Conservation (phyloP, 2,329 filamentous ascomycete genomes). For the Paracamarosporium sp. region DNA sequence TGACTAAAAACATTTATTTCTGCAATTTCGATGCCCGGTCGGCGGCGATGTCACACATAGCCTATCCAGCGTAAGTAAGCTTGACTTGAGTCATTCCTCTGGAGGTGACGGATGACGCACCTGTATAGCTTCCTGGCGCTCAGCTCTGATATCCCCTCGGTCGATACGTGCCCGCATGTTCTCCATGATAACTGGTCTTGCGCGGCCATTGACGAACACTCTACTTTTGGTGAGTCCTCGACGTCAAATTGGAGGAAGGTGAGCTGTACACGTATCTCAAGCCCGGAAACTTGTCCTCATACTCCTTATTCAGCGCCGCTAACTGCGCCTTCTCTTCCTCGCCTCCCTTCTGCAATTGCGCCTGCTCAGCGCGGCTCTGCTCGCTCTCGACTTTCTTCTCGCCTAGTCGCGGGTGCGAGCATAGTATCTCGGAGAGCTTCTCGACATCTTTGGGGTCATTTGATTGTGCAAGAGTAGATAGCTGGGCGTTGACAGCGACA, state of each 20-base stretch:
- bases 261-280: slow-evolving; percentile 74
- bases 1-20: background rate
- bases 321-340: slow-evolving; percentile 65
- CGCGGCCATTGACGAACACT: slow-evolving; percentile 87
- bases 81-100: background rate
- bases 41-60: slow-evolving; percentile 90
- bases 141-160: slow-evolving; percentile 68
- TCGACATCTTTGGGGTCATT: slow-evolving; percentile 55
- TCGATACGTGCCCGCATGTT: slow-evolving; percentile 81
- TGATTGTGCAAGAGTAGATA: slow-evolving; percentile 54
- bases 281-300: slow-evolving; percentile 81
- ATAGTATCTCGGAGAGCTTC: slow-evolving; percentile 74
- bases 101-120: slow-evolving; percentile 54
- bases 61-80: slow-evolving; percentile 55
- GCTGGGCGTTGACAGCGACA: slow-evolving; percentile 66
- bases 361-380: slow-evolving; percentile 82
- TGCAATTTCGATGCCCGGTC: slow-evolving; percentile 72
- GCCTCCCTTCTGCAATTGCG: slow-evolving; percentile 65
- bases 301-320: slow-evolving; percentile 72
- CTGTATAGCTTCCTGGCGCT: slow-evolving; percentile 77
- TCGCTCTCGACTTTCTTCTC: slow-evolving; percentile 82
- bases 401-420: slow-evolving; percentile 83
- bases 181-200: slow-evolving; percentile 75
- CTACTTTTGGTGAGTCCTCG: slow-evolving; percentile 40
- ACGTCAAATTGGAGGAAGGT: background rate